Percentiles rank a stretch among this genome's conserved stretches.
Evolutionary conservation across 202 grass and related monocot genomes (phyloP).

Genomic region (Carex arenaria): DNA sequence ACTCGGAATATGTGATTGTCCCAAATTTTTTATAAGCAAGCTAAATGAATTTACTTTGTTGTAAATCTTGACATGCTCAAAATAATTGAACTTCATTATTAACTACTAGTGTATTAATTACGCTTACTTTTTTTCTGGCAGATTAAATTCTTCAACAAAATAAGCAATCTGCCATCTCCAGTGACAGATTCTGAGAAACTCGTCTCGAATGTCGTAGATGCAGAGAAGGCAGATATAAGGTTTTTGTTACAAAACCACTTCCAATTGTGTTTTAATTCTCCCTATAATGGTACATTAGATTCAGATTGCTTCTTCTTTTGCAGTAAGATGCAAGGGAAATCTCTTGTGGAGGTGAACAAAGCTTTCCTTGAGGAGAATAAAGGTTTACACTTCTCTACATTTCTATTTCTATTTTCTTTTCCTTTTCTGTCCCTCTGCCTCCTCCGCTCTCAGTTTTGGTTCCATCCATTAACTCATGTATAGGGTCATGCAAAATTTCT

Average conservation of each 20-base stretch:
- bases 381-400: constrained; percentile 34
- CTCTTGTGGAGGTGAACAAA: constrained; percentile 83
- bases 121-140: constrained; percentile 32
- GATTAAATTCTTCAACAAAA: constrained; percentile 89
- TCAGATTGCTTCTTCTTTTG: constrained; percentile 14
- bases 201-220: constrained; percentile 83
- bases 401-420: constrained; percentile 10
- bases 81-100: not conserved
- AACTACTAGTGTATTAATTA: constrained; percentile 14
- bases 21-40: not conserved
- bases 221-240: constrained; percentile 88
- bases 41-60: not conserved
- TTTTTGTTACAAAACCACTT: constrained; percentile 24
- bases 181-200: constrained; percentile 80
- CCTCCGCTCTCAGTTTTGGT: not conserved
- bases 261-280: not conserved
- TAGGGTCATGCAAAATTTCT: not conserved
- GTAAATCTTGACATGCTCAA: not conserved
- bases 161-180: constrained; percentile 61
- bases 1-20: not conserved
- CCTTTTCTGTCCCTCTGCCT: not conserved
- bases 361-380: constrained; percentile 79
- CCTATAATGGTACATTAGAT: not conserved
- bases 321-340: constrained; percentile 85
- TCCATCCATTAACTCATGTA: not conserved